Base-by-base conservation (phyloP, 73 alveolate species). In the Tetrahymena borealis region DNA sequence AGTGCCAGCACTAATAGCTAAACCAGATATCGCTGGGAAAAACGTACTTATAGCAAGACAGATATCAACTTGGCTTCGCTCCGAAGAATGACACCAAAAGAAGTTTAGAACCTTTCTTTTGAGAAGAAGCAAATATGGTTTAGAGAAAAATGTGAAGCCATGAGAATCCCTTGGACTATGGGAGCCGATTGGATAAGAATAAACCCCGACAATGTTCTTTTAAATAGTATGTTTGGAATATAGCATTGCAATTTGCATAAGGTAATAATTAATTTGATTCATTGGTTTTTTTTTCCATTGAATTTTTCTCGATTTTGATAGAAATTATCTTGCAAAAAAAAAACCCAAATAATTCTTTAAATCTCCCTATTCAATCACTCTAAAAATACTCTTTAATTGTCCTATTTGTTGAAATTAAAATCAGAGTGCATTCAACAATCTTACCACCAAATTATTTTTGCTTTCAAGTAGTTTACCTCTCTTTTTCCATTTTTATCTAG, bases 91-190 rank as follows among this genome's bases (percentile, higher is more conserved):
- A 90, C 93, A 8, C 78, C 78, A 43, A 90, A 39, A 32, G 33
- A 93, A 41, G 90, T 93, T 4, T 78, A 85, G 28, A 20, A 39
- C 31, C 35, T 60, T 38, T 90, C 43, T 38, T 93, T 93, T 18
- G 93, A 91, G 9, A 79, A 39, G 35, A 93, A 93, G 79, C 35
- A 93, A 93, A 93, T 91, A 2, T 93, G 95, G 95, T 93, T 93
- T 42, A 85, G 95, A 93, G 90, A 79, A 32, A 31, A 93, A 40
- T 40, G 90, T 10, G 95, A 93, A 41, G 91, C 90, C 32, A 33
- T 38, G 39, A 93, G 95, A 85, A 93, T 93, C 20, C 91, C 95
- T 10, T 93, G 95, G 95, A 40, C 90, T 39, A 39, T 39, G 32
- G 95, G 95, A 7, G 95, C 95, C 0, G 95, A 93, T 35, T 78